Conservation (phyloP, 2,329 filamentous ascomycete species). For the Microthyrium microscopicum region DNA sequence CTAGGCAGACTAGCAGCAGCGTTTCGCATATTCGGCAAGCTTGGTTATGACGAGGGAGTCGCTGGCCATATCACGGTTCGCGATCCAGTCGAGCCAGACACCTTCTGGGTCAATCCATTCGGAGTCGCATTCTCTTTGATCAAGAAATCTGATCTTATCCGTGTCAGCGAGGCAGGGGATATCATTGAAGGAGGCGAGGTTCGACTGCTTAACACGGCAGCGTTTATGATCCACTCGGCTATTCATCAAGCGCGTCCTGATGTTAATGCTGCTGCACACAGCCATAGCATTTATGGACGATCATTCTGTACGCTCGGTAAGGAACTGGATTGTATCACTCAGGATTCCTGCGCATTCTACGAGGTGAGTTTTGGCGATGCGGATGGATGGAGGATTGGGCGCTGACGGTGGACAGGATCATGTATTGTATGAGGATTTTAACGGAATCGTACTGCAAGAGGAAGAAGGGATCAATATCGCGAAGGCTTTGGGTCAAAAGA, state of each 20-base stretch:
- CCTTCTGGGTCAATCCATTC: conserved; percentile 26
- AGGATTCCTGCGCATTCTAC: conserved; percentile 27
- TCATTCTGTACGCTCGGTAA: conserved; percentile 26
- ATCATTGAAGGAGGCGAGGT: conserved; percentile 25
- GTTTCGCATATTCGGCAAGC: conserved; percentile 9
- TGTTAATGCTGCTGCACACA: conserved; percentile 27
- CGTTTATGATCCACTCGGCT: conserved; percentile 29
- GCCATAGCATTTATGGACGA: conserved; percentile 27
- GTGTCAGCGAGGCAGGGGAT: conserved; percentile 25
- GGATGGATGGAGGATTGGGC: background rate
- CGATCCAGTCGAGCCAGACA: conserved; percentile 22
- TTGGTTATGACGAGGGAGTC: conserved; percentile 8
- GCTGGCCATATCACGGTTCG: conserved; percentile 10
- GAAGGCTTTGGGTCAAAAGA: conserved; percentile 21
- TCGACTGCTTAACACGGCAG: conserved; percentile 26
- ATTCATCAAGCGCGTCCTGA: conserved; percentile 27
- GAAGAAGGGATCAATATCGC: conserved; percentile 30
- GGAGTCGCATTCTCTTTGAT: conserved; percentile 26
- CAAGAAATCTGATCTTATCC: conserved; percentile 29
- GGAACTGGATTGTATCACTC: conserved; percentile 27
- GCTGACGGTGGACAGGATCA: conserved; percentile 12
- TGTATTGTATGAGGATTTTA: conserved; percentile 25
- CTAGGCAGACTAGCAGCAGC: conserved; percentile 8
- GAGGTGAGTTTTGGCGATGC: conserved; percentile 11
- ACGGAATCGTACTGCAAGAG: conserved; percentile 28